Evolutionary conservation across 2,329 filamentous ascomycete genomes (phyloP), one percentile per base, ranked within the genome.

Genomic region (Didymosphaeria variabile): DNA sequence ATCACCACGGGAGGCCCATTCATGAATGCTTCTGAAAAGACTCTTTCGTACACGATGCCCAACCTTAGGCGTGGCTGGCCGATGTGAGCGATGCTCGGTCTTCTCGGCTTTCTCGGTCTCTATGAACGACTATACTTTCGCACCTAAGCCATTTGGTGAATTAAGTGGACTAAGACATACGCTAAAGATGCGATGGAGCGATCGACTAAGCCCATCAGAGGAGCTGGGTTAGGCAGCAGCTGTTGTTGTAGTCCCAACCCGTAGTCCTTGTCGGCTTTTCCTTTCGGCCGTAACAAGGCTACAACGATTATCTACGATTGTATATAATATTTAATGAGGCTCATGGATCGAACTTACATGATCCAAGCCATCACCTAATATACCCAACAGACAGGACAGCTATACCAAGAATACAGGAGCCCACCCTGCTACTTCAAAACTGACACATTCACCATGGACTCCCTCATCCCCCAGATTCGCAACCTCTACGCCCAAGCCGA

Each of bases 381-480:
- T 9, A 19, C 23, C 10, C 13, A 21, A n/a, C 15, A 26, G 26
- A 21, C 2, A 45, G 12, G 19, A 23, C 3, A 23, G 5, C 42
- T 9, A 21, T 45, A 45, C 8, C 10, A 45, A 12, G 21, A 45
- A 4, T 12, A 5, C 19, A 23, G 5, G 19, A 45, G 19, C 19
- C 2, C 9, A 13, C 19, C 19, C 8, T 23, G 21, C 12, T 45
- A 23, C 19, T n/a, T n/a, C 17, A 40, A 40, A 21, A 12, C 12
- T 21, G 12, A 45, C 26, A 23, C 47, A 32, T n/a, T 34, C 29
- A 57, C 47, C 13, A 74, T 76, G 72, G 67, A 75, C 7, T 19
- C 63, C 23, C 62, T 71, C 26, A 47, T 59, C n/a, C 49, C 62
- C 1, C 66, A 70, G 36, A 66, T 75, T 15, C 71, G 67, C 23